Conservation (phyloP, 768 basidiomycete species). For the Tulasnella sp. region DNA sequence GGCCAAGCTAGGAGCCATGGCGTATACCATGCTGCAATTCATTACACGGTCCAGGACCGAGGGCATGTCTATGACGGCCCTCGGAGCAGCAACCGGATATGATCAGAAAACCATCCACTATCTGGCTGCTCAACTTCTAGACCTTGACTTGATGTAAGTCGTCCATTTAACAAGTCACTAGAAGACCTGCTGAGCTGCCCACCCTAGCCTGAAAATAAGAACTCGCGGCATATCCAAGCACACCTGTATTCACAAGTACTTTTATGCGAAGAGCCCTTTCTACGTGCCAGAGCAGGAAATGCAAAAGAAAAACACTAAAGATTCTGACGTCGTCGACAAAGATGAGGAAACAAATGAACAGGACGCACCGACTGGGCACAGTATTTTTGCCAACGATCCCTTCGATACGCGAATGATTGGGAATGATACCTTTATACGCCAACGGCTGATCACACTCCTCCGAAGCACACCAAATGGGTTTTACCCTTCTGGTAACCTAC, state of each 20-base stretch:
- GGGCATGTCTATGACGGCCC: slow-evolving; percentile 64
- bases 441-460: slow-evolving; percentile 58
- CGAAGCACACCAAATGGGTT: slow-evolving; percentile 55
- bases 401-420: slow-evolving; percentile 32
- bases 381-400: slow-evolving; percentile 3
- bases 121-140: slow-evolving; percentile 60
- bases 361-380: background rate
- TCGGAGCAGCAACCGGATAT: slow-evolving; percentile 66
- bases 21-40: slow-evolving; percentile 71
- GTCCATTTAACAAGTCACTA: background rate
- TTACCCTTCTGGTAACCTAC: slow-evolving; percentile 61
- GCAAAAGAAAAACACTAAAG: slow-evolving; percentile 20
- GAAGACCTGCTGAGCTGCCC: slow-evolving; percentile 1
- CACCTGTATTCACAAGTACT: slow-evolving; percentile 72
- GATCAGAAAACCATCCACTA: slow-evolving; percentile 88
- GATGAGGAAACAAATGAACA: background rate
- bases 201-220: slow-evolving; percentile 20
- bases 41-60: slow-evolving; percentile 69
- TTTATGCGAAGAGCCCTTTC: slow-evolving; percentile 28
- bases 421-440: slow-evolving; percentile 57
- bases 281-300: slow-evolving; percentile 30
- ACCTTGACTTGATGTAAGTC: slow-evolving; percentile 59
- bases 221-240: slow-evolving; percentile 34
- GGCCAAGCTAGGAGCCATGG: slow-evolving; percentile 69
- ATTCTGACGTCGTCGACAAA: slow-evolving; percentile 19